Conservation (phyloP, 345 rosid genomes). For the Raphanus sativus region DNA sequence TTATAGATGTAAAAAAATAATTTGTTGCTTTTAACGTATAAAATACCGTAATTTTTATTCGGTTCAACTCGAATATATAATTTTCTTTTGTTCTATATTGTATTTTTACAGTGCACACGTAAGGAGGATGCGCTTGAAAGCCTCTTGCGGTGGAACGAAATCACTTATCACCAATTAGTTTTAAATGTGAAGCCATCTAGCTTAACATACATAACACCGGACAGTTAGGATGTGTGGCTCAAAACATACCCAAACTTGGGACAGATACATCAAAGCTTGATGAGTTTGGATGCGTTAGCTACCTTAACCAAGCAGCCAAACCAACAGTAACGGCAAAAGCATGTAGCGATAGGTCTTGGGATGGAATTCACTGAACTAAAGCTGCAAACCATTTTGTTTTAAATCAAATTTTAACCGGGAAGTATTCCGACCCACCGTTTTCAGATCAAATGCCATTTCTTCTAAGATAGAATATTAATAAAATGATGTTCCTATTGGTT, state of each 20-base stretch:
- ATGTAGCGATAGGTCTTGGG: constrained; percentile 87
- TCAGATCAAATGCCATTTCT: constrained; percentile 82
- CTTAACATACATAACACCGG: constrained; percentile 61
- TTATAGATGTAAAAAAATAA: background rate
- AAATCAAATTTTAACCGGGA: constrained; percentile 78
- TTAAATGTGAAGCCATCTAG: too few relatives aligned
- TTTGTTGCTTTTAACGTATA: too few relatives aligned
- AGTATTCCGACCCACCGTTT: constrained; percentile 82
- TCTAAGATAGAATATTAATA: constrained; percentile 55
- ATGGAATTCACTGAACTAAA: constrained; percentile 82
- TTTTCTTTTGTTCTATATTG: background rate
- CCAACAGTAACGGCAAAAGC: constrained; percentile 62
- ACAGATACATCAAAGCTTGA: constrained; percentile 79
- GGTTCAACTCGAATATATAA: background rate
- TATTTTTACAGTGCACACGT: constrained; percentile 11
- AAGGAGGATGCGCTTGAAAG: background rate
- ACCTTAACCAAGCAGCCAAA: constrained; percentile 83
- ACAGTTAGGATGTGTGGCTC: constrained; percentile 86
- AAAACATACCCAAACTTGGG: constrained; percentile 81
- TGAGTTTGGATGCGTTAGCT: constrained; percentile 68
- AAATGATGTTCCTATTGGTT: background rate
- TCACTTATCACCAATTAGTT: too few relatives aligned
- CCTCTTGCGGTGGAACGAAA: background rate
- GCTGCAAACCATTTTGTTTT: constrained; percentile 79
- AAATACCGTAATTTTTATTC: background rate